phyloP scores from a whole-genome alignment of 108 stramenopile genomes.

The Bacterosira constricta region DNA sequence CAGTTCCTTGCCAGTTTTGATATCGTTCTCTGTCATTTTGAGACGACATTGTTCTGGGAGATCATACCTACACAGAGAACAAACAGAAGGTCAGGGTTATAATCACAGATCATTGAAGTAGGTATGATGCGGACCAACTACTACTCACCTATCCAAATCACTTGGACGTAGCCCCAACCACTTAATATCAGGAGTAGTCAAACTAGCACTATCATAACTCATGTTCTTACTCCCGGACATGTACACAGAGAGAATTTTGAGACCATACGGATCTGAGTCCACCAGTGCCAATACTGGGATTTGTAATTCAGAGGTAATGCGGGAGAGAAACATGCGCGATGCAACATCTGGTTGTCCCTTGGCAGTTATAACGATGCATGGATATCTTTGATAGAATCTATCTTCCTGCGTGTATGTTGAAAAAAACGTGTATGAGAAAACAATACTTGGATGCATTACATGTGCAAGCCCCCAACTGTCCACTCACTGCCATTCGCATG shows the following conservation, averaged over 20 bases:
- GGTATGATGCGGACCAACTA: background rate
- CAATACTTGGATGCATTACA: too few species aligned
- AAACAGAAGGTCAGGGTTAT: background rate
- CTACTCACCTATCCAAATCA: constrained; percentile 84
- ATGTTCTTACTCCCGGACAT: constrained; percentile 95
- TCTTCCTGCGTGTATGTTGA: constrained; percentile 90
- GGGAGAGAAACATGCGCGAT: constrained; percentile 74
- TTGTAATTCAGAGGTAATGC: constrained; percentile 84
- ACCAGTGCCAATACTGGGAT: constrained; percentile 97
- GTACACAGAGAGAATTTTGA: constrained; percentile 96
- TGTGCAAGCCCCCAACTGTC: background rate
- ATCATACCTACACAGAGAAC: constrained; percentile 38
- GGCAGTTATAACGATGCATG: constrained; percentile 98
- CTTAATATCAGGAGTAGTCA: constrained; percentile 97
- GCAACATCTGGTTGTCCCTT: constrained; percentile 98
- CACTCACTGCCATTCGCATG: constrained; percentile 92
- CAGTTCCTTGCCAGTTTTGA: constrained; percentile 94
- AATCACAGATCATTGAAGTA: constrained; percentile 22
- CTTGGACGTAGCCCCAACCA: constrained; percentile 95
- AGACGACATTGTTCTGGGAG: constrained; percentile 94
- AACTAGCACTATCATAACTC: constrained; percentile 92
- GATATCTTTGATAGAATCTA: constrained; percentile 95
- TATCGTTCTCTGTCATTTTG: constrained; percentile 97
- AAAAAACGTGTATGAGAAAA: background rate
- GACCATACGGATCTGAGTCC: constrained; percentile 97